Evolutionary conservation across 768 basidiomycete genomes (phyloP).

Genomic region (Termitomyces sp.): DNA sequence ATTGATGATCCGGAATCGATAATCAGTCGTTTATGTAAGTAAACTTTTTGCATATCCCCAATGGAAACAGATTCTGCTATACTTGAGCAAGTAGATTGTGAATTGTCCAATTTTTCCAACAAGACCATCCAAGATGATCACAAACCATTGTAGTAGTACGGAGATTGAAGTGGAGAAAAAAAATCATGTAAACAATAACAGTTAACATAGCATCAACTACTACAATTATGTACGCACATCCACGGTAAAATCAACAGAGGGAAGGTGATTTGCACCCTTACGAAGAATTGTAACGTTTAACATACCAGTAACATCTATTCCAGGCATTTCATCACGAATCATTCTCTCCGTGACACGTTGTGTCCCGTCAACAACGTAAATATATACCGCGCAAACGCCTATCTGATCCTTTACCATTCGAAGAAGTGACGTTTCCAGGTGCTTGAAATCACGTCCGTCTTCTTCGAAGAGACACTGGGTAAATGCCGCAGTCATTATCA

Average conservation of each 20-base stretch:
- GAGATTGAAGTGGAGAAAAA: no score
- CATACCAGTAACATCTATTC: not conserved
- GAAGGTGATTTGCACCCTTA: not conserved
- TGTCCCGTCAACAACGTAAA: not conserved
- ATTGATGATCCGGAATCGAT: no score
- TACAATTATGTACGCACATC: not conserved
- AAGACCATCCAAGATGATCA: no score
- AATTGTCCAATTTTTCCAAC: no score
- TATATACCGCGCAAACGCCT: not conserved
- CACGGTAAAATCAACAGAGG: not conserved
- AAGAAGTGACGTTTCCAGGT: not conserved
- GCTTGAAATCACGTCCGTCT: not conserved
- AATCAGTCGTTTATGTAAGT: no score
- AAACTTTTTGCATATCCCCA: no score
- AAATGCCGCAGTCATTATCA: not conserved
- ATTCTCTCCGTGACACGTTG: not conserved
- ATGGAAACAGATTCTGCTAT: no score
- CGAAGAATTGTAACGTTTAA: not conserved
- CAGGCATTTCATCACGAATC: not conserved
- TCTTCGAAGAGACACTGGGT: not conserved
- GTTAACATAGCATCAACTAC: not conserved
- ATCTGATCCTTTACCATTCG: not conserved
- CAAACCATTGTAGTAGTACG: no score
- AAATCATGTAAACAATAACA: not conserved
- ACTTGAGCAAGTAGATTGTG: no score